Percentiles rank a stretch among this genome's conserved stretches.
Evolutionary conservation across 2,329 filamentous ascomycete genomes (phyloP).

Genomic region (Clarireedia hainanense): DNA sequence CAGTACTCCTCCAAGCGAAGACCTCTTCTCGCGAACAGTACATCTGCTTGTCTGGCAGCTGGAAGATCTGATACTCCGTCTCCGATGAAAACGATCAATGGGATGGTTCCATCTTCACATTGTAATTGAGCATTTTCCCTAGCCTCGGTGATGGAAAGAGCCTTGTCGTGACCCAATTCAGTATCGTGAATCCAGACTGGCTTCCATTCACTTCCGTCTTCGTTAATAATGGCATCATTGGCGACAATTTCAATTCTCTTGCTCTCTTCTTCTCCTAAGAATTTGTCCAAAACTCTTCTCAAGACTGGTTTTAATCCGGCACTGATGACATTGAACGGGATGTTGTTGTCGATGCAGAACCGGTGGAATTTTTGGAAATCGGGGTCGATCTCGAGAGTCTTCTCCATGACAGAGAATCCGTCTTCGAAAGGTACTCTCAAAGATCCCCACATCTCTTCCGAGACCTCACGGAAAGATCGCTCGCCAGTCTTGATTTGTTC

Average conservation of each 20-base stretch:
- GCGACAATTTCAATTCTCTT: conserved; percentile 56
- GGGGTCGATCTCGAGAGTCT: conserved; percentile 53
- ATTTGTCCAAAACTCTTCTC: conserved; percentile 52
- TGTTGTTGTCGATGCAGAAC: conserved; percentile 53
- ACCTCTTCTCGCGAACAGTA: conserved; percentile 59
- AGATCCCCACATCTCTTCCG: conserved; percentile 64
- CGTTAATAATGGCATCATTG: conserved; percentile 54
- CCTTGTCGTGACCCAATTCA: conserved; percentile 60
- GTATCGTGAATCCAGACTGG: conserved; percentile 60
- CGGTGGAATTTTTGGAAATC: conserved; percentile 57
- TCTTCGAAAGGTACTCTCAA: conserved; percentile 59
- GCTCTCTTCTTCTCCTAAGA: conserved; percentile 45
- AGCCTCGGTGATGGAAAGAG: conserved; percentile 53
- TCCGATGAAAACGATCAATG: conserved; percentile 61
- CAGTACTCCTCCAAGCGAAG: conserved; percentile 60
- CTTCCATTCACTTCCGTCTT: conserved; percentile 53
- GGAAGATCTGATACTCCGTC: conserved; percentile 62
- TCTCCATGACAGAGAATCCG: conserved; percentile 57
- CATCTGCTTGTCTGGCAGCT: conserved; percentile 57
- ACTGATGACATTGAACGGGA: conserved; percentile 63
- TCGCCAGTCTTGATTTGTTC: conserved; percentile 57
- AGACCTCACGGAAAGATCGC: conserved; percentile 61
- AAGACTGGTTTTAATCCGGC: conserved; percentile 60
- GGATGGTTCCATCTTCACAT: conserved; percentile 52
- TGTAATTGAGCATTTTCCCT: conserved; percentile 44